phyloP scores from a whole-genome alignment of 805 yeast species.

The Myxozyma neotropica region DNA sequence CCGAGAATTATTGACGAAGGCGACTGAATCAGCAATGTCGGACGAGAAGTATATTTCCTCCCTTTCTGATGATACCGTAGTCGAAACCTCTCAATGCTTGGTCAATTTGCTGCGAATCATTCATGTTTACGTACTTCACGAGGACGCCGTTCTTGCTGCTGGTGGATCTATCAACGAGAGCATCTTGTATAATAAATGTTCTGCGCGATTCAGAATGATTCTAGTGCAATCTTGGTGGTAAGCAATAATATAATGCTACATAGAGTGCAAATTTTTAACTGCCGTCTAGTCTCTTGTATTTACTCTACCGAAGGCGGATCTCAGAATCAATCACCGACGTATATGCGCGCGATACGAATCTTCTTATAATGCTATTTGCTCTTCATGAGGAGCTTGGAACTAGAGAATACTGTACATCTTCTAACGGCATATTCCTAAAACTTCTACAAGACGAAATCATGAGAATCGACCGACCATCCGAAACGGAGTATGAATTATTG shows the following conservation, averaged over 20 bases:
- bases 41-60: constrained; percentile 10
- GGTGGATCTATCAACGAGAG: constrained; percentile 40
- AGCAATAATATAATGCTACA: background rate
- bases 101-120: constrained; percentile 41
- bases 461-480: constrained; percentile 44
- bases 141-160: constrained; percentile 41
- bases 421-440: constrained; percentile 62
- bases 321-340: constrained; percentile 30
- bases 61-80: background rate
- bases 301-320: constrained; percentile 43
- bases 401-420: constrained; percentile 66
- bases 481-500: constrained; percentile 67
- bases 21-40: background rate
- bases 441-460: constrained; percentile 60
- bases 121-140: constrained; percentile 43
- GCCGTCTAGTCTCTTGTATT: constrained; percentile 36
- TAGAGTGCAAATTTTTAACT: background rate
- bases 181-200: constrained; percentile 41
- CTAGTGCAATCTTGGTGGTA: constrained; percentile 43
- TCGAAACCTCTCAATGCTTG: constrained; percentile 27
- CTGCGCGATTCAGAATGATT: constrained; percentile 40
- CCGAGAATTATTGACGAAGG: constrained; percentile 14
- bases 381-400: constrained; percentile 76
- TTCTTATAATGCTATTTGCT: constrained; percentile 55
- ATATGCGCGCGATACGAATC: constrained; percentile 8